phyloP scores from a whole-genome alignment of 2,329 filamentous ascomycete genomes.

The Dactylellina leptospora region DNA sequence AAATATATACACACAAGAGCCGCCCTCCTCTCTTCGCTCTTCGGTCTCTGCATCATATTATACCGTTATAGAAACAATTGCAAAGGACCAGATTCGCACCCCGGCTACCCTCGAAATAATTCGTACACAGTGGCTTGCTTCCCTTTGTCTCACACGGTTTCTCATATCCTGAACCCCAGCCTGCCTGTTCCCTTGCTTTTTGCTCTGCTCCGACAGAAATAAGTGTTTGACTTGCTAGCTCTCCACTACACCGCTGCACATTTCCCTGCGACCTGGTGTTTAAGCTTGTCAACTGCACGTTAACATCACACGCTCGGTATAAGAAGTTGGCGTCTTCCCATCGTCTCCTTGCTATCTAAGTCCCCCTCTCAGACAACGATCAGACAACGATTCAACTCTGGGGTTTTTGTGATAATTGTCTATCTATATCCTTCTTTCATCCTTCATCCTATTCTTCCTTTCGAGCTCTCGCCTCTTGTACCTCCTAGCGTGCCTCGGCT shows the following conservation, averaged over 20 bases:
- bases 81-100: constrained; percentile 27
- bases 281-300: constrained; percentile 17
- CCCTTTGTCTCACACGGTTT: constrained; percentile 53
- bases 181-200: constrained; percentile 36
- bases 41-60: no score
- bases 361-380: constrained; percentile 3
- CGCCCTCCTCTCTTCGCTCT: constrained; percentile 12
- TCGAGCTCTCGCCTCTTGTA: background rate
- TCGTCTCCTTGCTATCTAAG: constrained; percentile 33
- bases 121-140: constrained; percentile 17
- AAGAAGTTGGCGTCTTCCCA: constrained; percentile 44
- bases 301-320: constrained; percentile 34
- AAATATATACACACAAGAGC: constrained; percentile 18
- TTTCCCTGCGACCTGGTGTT: constrained; percentile 35
- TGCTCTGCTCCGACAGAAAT: constrained; percentile 52
- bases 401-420: no score
- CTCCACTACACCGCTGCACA: constrained; percentile 25
- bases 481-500: constrained; percentile 37
- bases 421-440: background rate
- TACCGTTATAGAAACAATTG: constrained; percentile 48
- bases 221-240: constrained; percentile 37
- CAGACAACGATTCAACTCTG: no score
- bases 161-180: constrained; percentile 52
- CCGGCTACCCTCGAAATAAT: constrained; percentile 27
- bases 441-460: background rate